These are phyloP conservation scores for Saussurea involucrata DNA, from an alignment of 129 eudicot species.

Conservation along the genomic window DNA sequence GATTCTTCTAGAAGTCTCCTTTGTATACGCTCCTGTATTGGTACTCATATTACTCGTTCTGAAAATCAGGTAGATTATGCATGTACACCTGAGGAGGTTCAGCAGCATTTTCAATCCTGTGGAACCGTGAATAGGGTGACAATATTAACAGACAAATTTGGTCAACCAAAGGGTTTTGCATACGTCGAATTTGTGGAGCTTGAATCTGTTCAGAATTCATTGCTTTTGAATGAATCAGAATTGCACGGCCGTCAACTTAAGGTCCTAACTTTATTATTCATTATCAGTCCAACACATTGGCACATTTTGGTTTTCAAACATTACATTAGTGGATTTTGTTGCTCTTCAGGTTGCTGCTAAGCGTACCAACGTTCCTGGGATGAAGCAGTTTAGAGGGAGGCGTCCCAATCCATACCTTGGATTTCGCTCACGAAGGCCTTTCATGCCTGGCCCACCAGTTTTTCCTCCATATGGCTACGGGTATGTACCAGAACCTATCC, in stretches of 20 bases:
- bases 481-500: conserved; percentile 21
- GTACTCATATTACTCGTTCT: background rate
- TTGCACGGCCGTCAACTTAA: conserved; percentile 67
- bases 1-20: background rate
- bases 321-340: conserved; percentile 1
- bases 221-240: conserved; percentile 53
- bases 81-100: conserved; percentile 39
- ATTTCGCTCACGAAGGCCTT: conserved; percentile 43
- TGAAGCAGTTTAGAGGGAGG: conserved; percentile 55
- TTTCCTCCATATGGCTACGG: conserved; percentile 57
- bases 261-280: conserved; percentile 22
- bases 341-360: conserved; percentile 51
- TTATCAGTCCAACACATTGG: background rate
- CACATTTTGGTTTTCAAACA: background rate
- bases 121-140: conserved; percentile 59
- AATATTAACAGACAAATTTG: conserved; percentile 55
- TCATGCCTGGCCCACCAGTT: conserved; percentile 40
- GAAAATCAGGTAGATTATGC: conserved; percentile 34
- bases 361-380: conserved; percentile 61
- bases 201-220: conserved; percentile 67
- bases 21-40: background rate
- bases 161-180: conserved; percentile 73
- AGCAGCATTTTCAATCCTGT: conserved; percentile 55
- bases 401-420: conserved; percentile 46
- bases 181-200: conserved; percentile 74